Conservation (phyloP, 805 yeast species). For the Candida ficus region DNA sequence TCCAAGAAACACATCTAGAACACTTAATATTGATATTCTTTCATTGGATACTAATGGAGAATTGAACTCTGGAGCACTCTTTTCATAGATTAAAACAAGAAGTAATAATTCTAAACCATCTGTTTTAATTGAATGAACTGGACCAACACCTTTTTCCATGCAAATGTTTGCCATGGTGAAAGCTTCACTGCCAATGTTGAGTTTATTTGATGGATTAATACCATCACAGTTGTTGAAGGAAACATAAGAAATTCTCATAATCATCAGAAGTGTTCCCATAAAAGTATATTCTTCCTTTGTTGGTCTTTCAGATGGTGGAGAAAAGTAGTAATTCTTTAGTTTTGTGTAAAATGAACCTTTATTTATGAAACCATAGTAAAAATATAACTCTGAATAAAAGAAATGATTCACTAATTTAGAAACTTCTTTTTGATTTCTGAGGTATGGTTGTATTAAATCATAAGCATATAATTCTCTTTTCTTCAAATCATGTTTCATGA, state of each 20-base stretch:
- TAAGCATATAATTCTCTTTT: neutral
- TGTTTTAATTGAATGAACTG: neutral
- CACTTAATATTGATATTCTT: neutral
- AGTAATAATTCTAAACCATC: neutral
- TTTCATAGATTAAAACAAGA: neutral
- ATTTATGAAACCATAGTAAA: slow-evolving; percentile 1
- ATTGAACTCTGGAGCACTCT: slow-evolving; percentile 1
- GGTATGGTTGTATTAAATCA: neutral
- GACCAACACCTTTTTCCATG: neutral
- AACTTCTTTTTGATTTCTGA: neutral
- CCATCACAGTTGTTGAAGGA: slow-evolving; percentile 4
- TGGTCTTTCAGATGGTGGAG: neutral
- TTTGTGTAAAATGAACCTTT: neutral
- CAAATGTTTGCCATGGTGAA: slow-evolving; percentile 4
- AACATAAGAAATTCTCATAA: slow-evolving; percentile 4
- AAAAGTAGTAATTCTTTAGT: neutral
- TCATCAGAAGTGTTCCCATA: slow-evolving; percentile 2
- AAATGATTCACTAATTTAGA: slow-evolving; percentile 8
- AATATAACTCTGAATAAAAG: slow-evolving; percentile 4
- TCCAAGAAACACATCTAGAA: neutral
- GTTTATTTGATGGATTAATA: no score
- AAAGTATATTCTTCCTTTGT: neutral
- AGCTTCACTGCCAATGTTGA: slow-evolving; percentile 5
- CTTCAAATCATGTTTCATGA: slow-evolving; percentile 2
- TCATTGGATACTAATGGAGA: neutral